Conservation (phyloP, 768 basidiomycete species). For the Glaciozyma martinii region DNA sequence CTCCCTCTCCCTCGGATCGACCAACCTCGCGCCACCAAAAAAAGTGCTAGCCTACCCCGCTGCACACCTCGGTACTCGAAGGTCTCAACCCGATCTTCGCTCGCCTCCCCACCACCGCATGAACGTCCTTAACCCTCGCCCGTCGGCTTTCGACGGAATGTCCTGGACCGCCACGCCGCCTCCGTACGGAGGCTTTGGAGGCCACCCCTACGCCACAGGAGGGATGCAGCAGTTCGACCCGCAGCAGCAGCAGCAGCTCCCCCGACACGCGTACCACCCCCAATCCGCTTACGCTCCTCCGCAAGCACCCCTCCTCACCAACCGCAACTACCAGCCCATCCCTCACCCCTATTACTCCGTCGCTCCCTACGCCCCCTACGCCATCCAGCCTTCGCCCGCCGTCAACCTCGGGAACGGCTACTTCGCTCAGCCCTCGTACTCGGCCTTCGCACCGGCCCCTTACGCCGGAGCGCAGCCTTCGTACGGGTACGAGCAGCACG, state of each 20-base stretch:
- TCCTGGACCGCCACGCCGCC: background rate
- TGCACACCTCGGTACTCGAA: slow-evolving; percentile 4
- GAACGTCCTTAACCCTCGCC: background rate
- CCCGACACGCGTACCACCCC: background rate
- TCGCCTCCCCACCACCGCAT: background rate
- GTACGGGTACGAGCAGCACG: background rate
- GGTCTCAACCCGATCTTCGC: background rate
- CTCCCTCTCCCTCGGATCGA: background rate
- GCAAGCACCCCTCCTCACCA: background rate
- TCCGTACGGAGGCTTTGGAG: background rate
- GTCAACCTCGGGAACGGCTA: background rate
- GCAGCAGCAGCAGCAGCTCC: slow-evolving; percentile 2
- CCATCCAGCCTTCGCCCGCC: background rate
- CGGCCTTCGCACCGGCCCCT: background rate
- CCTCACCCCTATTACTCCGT: slow-evolving; percentile 1
- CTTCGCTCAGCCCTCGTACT: background rate
- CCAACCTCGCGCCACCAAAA: background rate
- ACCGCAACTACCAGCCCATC: background rate
- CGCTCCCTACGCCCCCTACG: background rate
- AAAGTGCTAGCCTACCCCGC: slow-evolving; percentile 5
- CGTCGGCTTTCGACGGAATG: background rate
- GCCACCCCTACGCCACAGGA: background rate
- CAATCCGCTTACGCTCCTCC: slow-evolving; percentile 3
- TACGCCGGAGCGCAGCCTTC: background rate
- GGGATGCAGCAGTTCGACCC: background rate